These are phyloP conservation scores for Coemansia sp. DNA, from an alignment of 192 early-diverging fungal species.

Conservation along the genomic window DNA sequence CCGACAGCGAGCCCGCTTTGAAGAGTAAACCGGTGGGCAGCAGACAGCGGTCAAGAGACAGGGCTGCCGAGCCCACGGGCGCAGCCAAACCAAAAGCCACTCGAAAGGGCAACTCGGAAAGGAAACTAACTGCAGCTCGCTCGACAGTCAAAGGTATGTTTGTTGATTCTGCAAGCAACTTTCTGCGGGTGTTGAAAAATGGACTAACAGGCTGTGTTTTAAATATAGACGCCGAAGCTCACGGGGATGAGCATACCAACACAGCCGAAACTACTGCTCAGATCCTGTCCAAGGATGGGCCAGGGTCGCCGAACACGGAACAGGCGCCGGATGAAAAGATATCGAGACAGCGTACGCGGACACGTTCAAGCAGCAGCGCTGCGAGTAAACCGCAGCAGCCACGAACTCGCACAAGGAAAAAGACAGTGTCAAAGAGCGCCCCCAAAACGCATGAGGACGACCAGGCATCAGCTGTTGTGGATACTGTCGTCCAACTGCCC, in stretches of 20 bases:
- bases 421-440: not conserved
- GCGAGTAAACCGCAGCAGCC: not conserved
- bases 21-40: not conserved
- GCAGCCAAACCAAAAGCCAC: conserved; percentile 13
- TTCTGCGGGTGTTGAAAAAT: too few species aligned
- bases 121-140: conserved; percentile 1
- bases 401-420: not conserved
- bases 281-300: not conserved
- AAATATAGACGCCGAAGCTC: not conserved
- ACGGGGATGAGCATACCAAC: not conserved
- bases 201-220: not conserved
- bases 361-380: not conserved
- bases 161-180: not conserved
- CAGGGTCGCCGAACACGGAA: not conserved
- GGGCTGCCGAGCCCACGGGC: conserved; percentile 3
- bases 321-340: not conserved
- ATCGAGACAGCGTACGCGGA: not conserved
- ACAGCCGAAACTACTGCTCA: not conserved
- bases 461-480: too few species aligned
- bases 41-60: not conserved
- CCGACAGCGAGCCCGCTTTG: not conserved
- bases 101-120: conserved; percentile 3
- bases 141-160: not conserved
- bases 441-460: not conserved
- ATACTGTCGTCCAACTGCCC: too few species aligned